phyloP scores from a whole-genome alignment of 2,329 filamentous ascomycete species.

The Alternaria postmessia region DNA sequence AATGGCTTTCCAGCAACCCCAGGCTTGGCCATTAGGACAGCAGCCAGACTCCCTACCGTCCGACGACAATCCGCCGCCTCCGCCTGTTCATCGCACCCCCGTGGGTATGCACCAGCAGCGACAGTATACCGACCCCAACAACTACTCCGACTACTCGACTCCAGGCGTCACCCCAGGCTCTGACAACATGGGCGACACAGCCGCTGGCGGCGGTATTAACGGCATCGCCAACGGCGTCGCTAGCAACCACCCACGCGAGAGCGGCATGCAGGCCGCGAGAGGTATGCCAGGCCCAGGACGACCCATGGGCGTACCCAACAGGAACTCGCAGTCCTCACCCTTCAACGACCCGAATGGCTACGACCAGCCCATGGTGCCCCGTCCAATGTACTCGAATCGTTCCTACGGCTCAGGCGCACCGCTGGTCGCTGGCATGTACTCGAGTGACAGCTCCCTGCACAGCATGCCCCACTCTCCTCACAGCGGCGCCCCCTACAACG shows the following conservation, averaged over 20 bases:
- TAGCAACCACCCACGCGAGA: slow-evolving; percentile 66
- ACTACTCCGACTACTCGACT: slow-evolving; percentile 47
- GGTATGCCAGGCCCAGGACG: slow-evolving; percentile 37
- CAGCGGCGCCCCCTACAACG: slow-evolving; percentile 58
- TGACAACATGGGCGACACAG: slow-evolving; percentile 71
- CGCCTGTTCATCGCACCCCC: slow-evolving; percentile 44
- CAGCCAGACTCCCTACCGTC: slow-evolving; percentile 29
- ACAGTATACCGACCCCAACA: slow-evolving; percentile 37
- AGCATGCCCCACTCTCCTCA: slow-evolving; percentile 55
- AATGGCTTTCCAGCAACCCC: slow-evolving; percentile 35
- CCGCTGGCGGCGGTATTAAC: slow-evolving; percentile 70
- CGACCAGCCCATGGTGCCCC: slow-evolving; percentile 30
- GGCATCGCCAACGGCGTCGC: slow-evolving; percentile 71
- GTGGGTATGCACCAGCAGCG: slow-evolving; percentile 40
- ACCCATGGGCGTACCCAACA: slow-evolving; percentile 34
- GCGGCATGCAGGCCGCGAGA: slow-evolving; percentile 69
- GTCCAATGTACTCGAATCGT: slow-evolving; percentile 35
- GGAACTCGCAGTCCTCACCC: slow-evolving; percentile 34
- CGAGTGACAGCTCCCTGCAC: slow-evolving; percentile 54
- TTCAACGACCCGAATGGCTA: slow-evolving; percentile 38
- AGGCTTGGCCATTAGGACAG: slow-evolving; percentile 33
- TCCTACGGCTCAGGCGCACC: slow-evolving; percentile 33
- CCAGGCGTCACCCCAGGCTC: slow-evolving; percentile 63
- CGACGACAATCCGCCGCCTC: slow-evolving; percentile 44
- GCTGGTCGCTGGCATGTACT: slow-evolving; percentile 45